Base-by-base conservation (phyloP, 2,329 filamentous ascomycete species). In the Monilinia vaccinii-corymbosi region DNA sequence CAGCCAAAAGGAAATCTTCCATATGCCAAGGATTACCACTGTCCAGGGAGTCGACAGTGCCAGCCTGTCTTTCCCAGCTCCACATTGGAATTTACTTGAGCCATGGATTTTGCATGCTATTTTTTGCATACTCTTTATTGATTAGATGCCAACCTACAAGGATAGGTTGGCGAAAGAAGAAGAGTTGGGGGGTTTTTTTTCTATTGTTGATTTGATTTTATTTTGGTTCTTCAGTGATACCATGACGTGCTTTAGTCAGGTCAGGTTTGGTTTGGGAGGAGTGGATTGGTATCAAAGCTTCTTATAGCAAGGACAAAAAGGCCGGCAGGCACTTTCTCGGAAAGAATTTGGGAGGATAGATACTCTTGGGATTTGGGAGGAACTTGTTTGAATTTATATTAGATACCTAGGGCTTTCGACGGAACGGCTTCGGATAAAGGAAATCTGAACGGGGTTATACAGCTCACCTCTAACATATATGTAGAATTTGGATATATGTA, bases 261-360 rank as follows among this genome's bases (percentile, higher is more conserved):
- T 32, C 25, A 14, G 50, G 38, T 28, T 32, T 32, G 38, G 25
- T 32, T 52, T 42, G 38, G 36, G 50, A 32, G 50, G 25, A 16
- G 32, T 44, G 50, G 50, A 44, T 53, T 32, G 50, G 50, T 32
- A 42, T 44, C 42, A 53, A 53, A 42, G 50, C 38, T n/a, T 18
- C 21, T 10, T 31, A 44, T 53, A 53, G 38, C 36, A 23, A 42
- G 6, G 11, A 32, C 9, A 31, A 23, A 23, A 11, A 31, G 23
- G 36, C 25, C 50, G 38, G 13, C 36, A 31, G 50, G 50, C n/a
- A 53, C 25, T 10, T 40, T 52, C 28, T 53, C 21, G 50, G 18
- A 53, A 53, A 44, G 38, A 44, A 21, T 16, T 53, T 53, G 50
- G 50, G 50, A 42, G 36, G 50, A 32, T 18, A 53, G 50, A 53